Base-by-base conservation (phyloP, 257 asterid genomes). In the Nicotiana sylvestris region DNA sequence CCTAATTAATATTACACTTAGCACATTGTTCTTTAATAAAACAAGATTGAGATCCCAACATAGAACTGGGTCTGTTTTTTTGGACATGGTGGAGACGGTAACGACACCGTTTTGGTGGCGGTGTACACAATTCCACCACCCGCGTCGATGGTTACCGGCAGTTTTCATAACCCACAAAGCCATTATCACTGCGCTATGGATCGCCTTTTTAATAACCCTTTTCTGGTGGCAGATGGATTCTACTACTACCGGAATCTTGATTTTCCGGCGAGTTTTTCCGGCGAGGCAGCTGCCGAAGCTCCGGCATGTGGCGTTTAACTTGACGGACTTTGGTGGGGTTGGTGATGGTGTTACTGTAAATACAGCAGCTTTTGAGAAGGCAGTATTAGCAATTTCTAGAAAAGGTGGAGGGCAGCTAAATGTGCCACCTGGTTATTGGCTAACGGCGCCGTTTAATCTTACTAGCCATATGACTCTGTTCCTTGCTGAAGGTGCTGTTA, bases 381-480 rank as follows among this genome's bases (percentile, higher is more conserved):
- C 89, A 30, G 32, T 89, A 69, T 82, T 80, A 69, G 89, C 89
- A 3, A 87, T 89, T 53, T 83, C 89, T 1, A 89, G 86, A 43
- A 86, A 83, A 55, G 90, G 92, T 21, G 91, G 92, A 51, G 92
- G 90, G n/a, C 92, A 89, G 86, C 88, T 87, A 29, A 89, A 89
- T 85, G 92, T 89, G 32, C 89, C 91, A 1, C 87, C 92, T 0
- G 92, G 92, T 25, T 58, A 39, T 80, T 89, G 92, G 92, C 72
- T 89, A 37, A 87, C 92, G 8, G 92, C 89, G 15, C 92, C 92
- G 12, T 89, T 89, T 83, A 89, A 89, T 86, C 89, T 89, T 15
- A 89, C 92, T 3, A 89, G 92, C 53, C 90, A 86, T 83, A 33
- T 89, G 87, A 89, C 92, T 78, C 60, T 89, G n/a, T 89, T 89